These are phyloP conservation scores for Candida caryicola DNA, from an alignment of 805 yeast genomes.

Conservation along the genomic window DNA sequence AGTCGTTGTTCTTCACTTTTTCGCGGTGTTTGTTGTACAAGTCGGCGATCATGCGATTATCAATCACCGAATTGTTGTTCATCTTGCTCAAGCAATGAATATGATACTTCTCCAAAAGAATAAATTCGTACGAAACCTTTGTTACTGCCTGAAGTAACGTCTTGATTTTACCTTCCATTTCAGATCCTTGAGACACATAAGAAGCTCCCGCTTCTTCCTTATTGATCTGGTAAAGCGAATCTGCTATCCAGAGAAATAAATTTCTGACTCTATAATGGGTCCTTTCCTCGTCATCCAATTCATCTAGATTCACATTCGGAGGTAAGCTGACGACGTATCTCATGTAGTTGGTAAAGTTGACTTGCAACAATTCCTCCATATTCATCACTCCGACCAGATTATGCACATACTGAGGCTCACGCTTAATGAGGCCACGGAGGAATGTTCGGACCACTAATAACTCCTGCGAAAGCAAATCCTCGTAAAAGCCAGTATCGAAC, in stretches of 20 bases:
- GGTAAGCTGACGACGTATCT: slow-evolving; percentile 35
- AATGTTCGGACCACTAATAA: slow-evolving; percentile 25
- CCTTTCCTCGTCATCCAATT: slow-evolving; percentile 19
- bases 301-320: slow-evolving; percentile 9
- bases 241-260: slow-evolving; percentile 25
- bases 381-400: slow-evolving; percentile 9
- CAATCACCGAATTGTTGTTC: slow-evolving; percentile 31
- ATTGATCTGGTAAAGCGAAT: slow-evolving; percentile 23
- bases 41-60: slow-evolving; percentile 18
- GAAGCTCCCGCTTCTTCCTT: slow-evolving; percentile 28
- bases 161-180: background rate
- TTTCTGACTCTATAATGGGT: slow-evolving; percentile 29
- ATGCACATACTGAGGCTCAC: slow-evolving; percentile 5
- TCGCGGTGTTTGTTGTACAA: slow-evolving; percentile 23
- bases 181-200: background rate
- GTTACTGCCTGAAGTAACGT: slow-evolving; percentile 28
- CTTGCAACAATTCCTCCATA: slow-evolving; percentile 38
- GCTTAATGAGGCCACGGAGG: slow-evolving; percentile 23
- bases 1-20: slow-evolving; percentile 13
- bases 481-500: slow-evolving; percentile 25
- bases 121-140: slow-evolving; percentile 37
- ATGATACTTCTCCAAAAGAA: slow-evolving; percentile 37
- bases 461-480: slow-evolving; percentile 30
- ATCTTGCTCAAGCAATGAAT: slow-evolving; percentile 36
- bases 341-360: slow-evolving; percentile 37